Conservation (phyloP, 2,329 filamentous ascomycete genomes). For the Eutypella sp. region DNA sequence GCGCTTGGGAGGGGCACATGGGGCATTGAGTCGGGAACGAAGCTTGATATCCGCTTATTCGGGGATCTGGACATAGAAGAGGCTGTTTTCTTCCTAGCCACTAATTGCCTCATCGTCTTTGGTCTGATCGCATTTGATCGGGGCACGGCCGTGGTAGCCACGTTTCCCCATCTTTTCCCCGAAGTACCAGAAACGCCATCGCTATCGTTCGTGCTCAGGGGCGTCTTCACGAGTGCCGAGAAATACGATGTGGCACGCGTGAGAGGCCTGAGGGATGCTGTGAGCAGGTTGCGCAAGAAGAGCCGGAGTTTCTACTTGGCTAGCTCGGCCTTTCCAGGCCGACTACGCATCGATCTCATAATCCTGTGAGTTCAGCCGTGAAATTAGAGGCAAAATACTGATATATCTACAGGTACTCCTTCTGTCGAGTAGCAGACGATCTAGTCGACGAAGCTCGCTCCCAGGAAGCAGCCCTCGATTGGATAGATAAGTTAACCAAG, state of each 20-base stretch:
- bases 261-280: constrained; percentile 53
- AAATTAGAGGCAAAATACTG: constrained; percentile 1
- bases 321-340: constrained; percentile 62
- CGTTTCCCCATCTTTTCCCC: constrained; percentile 55
- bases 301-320: constrained; percentile 72
- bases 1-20: constrained; percentile 65
- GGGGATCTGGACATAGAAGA: constrained; percentile 67
- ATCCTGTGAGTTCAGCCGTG: constrained; percentile 43
- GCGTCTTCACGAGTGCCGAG: constrained; percentile 39
- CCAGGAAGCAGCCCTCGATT: constrained; percentile 46
- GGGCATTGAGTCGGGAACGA: constrained; percentile 64
- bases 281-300: constrained; percentile 53
- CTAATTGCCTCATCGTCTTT: constrained; percentile 65
- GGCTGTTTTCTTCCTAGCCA: constrained; percentile 66
- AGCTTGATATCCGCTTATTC: constrained; percentile 59
- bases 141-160: constrained; percentile 58
- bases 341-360: constrained; percentile 63
- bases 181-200: constrained; percentile 43
- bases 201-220: constrained; percentile 45
- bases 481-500: constrained; percentile 52
- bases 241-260: constrained; percentile 56
- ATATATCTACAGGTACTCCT: constrained; percentile 54
- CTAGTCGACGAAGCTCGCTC: constrained; percentile 61
- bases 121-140: constrained; percentile 66
- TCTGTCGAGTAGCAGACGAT: constrained; percentile 70